Conservation (phyloP, 2,329 filamentous ascomycete species). For the Diplocarpon mali region DNA sequence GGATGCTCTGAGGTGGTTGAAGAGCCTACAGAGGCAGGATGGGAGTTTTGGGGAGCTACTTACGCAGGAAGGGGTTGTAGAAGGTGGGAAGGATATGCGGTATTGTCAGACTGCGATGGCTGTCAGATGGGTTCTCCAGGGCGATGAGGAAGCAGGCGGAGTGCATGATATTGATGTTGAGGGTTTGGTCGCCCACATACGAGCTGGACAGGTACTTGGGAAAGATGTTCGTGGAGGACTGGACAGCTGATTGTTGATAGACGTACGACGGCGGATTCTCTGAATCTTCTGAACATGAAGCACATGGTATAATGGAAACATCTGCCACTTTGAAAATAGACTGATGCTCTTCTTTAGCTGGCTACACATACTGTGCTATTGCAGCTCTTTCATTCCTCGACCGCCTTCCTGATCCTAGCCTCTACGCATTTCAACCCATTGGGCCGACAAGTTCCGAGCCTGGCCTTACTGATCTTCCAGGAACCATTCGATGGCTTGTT, state of each 20-base stretch:
- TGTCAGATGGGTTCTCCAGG: conserved; percentile 72
- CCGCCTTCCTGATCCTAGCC: conserved; percentile 17
- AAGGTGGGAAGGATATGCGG: conserved; percentile 73
- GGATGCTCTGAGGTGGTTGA: conserved; percentile 64
- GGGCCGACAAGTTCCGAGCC: conserved; percentile 7
- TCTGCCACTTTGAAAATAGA: not conserved
- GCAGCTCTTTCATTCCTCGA: conserved; percentile 61
- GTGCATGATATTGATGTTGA: conserved; percentile 67
- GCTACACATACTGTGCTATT: conserved; percentile 84
- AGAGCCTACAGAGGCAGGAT: conserved; percentile 63
- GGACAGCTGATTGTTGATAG: conserved; percentile 16
- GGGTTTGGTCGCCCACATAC: conserved; percentile 58
- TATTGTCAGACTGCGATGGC: conserved; percentile 79
- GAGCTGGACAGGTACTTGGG: conserved; percentile 43
- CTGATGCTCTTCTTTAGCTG: conserved; percentile 41
- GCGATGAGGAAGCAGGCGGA: conserved; percentile 50
- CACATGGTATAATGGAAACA: conserved; percentile 21
- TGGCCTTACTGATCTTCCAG: conserved; percentile 28
- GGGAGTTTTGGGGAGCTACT: conserved; percentile 87
- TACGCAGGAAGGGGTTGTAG: conserved; percentile 44
- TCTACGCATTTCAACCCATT: not conserved
- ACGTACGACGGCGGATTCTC: conserved; percentile 27
- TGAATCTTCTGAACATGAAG: conserved; percentile 26
- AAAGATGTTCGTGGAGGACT: not conserved
- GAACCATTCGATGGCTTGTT: conserved; percentile 43